These are phyloP conservation scores for Uncinocarpus reesii DNA, from an alignment of 2,329 filamentous ascomycete species.

Conservation along the genomic window DNA sequence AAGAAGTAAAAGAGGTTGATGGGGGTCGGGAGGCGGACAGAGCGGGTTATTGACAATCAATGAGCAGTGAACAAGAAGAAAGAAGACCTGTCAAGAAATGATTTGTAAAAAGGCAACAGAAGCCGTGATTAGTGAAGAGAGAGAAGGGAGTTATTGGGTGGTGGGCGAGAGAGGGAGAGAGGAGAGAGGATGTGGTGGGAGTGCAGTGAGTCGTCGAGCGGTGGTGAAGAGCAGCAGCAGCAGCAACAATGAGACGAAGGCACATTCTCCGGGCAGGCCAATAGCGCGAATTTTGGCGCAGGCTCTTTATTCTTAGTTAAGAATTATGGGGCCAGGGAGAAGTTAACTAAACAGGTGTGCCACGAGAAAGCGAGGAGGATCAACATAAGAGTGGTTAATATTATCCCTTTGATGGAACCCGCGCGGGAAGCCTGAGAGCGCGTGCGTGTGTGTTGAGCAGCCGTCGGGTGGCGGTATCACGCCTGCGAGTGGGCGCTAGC, in stretches of 20 bases:
- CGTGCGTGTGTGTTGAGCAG: too few relatives aligned
- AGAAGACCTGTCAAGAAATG: constrained; percentile 1
- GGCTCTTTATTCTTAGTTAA: neutral
- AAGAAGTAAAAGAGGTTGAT: neutral
- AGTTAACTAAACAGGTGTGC: neutral
- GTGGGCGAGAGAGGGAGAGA: neutral
- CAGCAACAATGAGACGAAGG: neutral
- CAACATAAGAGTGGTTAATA: neutral
- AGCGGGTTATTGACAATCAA: neutral
- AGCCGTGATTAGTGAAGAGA: neutral
- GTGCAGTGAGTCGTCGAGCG: neutral
- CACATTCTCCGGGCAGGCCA: neutral
- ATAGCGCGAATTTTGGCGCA: constrained; percentile 2
- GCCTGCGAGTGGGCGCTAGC: too few relatives aligned
- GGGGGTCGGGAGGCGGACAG: neutral
- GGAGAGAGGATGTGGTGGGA: neutral
- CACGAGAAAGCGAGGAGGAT: neutral
- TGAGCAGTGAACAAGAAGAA: neutral
- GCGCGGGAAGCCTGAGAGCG: neutral
- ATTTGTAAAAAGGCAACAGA: neutral
- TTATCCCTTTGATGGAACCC: constrained; percentile 1
- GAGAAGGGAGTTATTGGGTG: neutral
- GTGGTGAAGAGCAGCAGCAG: neutral
- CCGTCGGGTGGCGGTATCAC: too few relatives aligned
- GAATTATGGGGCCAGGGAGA: neutral